phyloP scores from a whole-genome alignment of 805 yeast genomes.

The Saturnispora hagleri region DNA sequence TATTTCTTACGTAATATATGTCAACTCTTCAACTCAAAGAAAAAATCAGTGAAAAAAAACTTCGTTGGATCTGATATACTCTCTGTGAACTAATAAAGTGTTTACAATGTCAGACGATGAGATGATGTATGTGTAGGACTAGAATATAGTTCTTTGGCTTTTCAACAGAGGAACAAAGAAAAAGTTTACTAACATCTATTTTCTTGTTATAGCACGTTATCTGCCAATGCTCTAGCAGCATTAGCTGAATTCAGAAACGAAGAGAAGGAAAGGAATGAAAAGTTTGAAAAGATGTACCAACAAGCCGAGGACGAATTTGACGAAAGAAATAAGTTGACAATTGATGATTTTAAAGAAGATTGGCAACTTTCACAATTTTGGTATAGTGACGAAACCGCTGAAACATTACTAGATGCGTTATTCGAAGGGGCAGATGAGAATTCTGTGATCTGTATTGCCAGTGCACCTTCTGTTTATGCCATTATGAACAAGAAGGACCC shows the following conservation, averaged over 20 bases:
- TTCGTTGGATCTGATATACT: background rate
- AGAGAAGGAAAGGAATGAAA: slow-evolving; percentile 45
- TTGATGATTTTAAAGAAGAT: slow-evolving; percentile 77
- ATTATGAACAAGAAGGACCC: slow-evolving; percentile 53
- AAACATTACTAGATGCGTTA: slow-evolving; percentile 55
- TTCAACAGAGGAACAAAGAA: background rate
- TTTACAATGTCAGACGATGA: slow-evolving; percentile 24
- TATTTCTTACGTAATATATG: background rate
- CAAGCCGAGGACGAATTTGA: slow-evolving; percentile 50
- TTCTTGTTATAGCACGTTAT: slow-evolving; percentile 28
- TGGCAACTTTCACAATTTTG: slow-evolving; percentile 95
- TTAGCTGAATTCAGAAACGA: slow-evolving; percentile 58
- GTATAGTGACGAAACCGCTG: slow-evolving; percentile 72
- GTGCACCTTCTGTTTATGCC: slow-evolving; percentile 91
- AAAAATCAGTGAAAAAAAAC: background rate
- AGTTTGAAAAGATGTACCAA: slow-evolving; percentile 44
- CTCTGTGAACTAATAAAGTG: background rate
- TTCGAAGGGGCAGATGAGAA: slow-evolving; percentile 66
- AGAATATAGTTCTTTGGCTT: background rate
- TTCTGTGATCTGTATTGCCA: slow-evolving; percentile 65
- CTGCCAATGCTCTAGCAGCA: slow-evolving; percentile 44
- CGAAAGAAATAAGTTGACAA: slow-evolving; percentile 27
- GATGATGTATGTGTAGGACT: slow-evolving; percentile 18
- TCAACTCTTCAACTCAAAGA: background rate
- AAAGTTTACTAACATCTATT: slow-evolving; percentile 1